phyloP scores from a whole-genome alignment of 805 yeast species.

The Zygotorulaspora danielsina region DNA sequence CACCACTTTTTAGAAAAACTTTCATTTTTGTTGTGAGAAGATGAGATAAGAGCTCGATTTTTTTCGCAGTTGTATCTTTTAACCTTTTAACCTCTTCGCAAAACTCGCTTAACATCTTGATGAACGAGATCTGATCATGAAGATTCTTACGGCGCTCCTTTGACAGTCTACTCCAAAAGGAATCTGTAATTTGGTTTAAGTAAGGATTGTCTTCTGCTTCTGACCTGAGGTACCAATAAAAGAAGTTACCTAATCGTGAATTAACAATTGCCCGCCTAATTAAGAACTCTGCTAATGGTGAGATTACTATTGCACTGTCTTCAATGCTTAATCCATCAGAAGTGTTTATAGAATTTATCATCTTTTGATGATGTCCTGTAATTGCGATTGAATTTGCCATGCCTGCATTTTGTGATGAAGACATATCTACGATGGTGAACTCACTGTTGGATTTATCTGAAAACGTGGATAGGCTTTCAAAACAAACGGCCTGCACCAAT shows the following conservation, averaged over 20 bases:
- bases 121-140: constrained; percentile 62
- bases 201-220: constrained; percentile 68
- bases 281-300: constrained; percentile 71
- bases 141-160: constrained; percentile 31
- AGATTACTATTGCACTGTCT: constrained; percentile 34
- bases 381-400: constrained; percentile 28
- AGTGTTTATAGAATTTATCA: constrained; percentile 14
- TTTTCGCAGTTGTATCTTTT: constrained; percentile 75
- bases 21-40: constrained; percentile 38
- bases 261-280: constrained; percentile 66
- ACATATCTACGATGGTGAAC: constrained; percentile 39
- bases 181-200: constrained; percentile 46
- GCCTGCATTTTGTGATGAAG: constrained; percentile 20
- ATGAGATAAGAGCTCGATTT: constrained; percentile 61
- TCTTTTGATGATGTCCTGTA: constrained; percentile 8
- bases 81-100: constrained; percentile 59
- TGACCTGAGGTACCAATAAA: constrained; percentile 90
- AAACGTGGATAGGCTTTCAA: constrained; percentile 46
- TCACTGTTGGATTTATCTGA: constrained; percentile 34
- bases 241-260: constrained; percentile 66
- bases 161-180: constrained; percentile 39
- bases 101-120: constrained; percentile 58
- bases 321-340: constrained; percentile 15
- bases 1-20: constrained; percentile 40
- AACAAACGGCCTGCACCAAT: constrained; percentile 84